Percentiles rank a stretch among this genome's conserved stretches.
Evolutionary conservation across 2,329 filamentous ascomycete genomes (phyloP).

Genomic region (Chaetoscypha palmicola): DNA sequence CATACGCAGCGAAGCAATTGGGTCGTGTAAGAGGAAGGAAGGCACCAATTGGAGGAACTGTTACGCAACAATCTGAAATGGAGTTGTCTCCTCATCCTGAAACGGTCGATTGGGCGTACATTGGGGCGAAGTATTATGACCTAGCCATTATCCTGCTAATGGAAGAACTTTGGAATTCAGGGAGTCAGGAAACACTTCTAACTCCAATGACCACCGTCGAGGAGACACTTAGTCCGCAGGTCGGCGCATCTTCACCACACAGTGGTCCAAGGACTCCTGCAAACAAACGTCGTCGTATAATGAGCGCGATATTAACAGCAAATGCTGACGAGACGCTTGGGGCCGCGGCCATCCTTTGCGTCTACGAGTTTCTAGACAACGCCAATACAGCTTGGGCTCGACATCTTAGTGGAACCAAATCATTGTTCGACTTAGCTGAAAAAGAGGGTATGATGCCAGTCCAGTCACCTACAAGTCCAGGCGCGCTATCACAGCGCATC

Average conservation of each 20-base stretch:
- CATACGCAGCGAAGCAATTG: conserved; percentile 55
- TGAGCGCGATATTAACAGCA: conserved; percentile 35
- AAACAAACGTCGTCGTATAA: conserved; percentile 36
- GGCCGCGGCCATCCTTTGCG: conserved; percentile 58
- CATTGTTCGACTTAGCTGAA: conserved; percentile 49
- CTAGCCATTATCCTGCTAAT: conserved; percentile 45
- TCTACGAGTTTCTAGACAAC: conserved; percentile 62
- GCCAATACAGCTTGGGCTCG: conserved; percentile 56
- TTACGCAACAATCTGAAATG: conserved; percentile 41
- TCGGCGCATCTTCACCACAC: conserved; percentile 22
- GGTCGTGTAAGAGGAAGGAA: conserved; percentile 46
- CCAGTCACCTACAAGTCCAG: conserved; percentile 35
- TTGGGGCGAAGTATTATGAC: conserved; percentile 54
- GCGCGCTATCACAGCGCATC: conserved; percentile 20
- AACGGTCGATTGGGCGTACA: conserved; percentile 50
- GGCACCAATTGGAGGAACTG: conserved; percentile 42
- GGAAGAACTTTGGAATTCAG: conserved; percentile 31
- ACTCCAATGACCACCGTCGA: conserved; percentile 31
- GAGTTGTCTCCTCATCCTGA: conserved; percentile 42
- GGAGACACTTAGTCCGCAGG: conserved; percentile 20
- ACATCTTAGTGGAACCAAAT: conserved; percentile 59
- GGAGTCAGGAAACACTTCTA: conserved; percentile 19
- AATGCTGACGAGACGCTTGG: conserved; percentile 55
- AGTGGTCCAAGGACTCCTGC: conserved; percentile 20
- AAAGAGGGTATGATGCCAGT: conserved; percentile 39